These are phyloP conservation scores for Xanthoconium stramineum DNA, from an alignment of 768 basidiomycete species.

Conservation along the genomic window DNA sequence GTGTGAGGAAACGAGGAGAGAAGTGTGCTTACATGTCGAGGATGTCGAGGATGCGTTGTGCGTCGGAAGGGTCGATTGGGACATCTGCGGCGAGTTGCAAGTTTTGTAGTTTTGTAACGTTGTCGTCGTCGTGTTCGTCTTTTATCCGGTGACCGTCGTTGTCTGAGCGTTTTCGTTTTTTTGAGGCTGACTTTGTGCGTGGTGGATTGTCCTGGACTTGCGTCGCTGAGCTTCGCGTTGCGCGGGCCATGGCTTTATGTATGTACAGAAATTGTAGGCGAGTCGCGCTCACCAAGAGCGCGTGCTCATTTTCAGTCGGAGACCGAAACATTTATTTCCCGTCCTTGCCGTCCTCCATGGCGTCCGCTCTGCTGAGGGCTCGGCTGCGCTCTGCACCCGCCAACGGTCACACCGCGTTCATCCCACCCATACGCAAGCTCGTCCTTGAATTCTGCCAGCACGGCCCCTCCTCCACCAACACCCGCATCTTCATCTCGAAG, in stretches of 20 bases:
- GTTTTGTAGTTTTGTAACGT: constrained; percentile 18
- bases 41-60: constrained; percentile 56
- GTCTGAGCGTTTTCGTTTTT: constrained; percentile 68
- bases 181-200: constrained; percentile 34
- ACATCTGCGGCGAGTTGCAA: constrained; percentile 44
- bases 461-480: constrained; percentile 71
- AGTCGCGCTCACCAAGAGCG: constrained; percentile 19
- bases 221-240: constrained; percentile 62
- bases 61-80: constrained; percentile 43
- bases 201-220: constrained; percentile 27
- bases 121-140: constrained; percentile 19
- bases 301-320: constrained; percentile 17
- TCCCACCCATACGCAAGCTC: constrained; percentile 79
- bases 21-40: constrained; percentile 47
- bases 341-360: constrained; percentile 25
- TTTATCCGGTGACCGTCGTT: constrained; percentile 48
- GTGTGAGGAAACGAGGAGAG: background rate
- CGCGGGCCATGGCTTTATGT: constrained; percentile 58
- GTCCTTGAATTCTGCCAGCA: constrained; percentile 88
- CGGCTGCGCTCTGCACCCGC: constrained; percentile 56
- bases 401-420: constrained; percentile 72
- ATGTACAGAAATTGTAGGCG: constrained; percentile 18
- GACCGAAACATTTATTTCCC: constrained; percentile 13
- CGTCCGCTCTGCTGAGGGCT: constrained; percentile 42
- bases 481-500: constrained; percentile 66